Conservation (phyloP, 1,139 yeast genomes). For the Kodamaea sp. region DNA sequence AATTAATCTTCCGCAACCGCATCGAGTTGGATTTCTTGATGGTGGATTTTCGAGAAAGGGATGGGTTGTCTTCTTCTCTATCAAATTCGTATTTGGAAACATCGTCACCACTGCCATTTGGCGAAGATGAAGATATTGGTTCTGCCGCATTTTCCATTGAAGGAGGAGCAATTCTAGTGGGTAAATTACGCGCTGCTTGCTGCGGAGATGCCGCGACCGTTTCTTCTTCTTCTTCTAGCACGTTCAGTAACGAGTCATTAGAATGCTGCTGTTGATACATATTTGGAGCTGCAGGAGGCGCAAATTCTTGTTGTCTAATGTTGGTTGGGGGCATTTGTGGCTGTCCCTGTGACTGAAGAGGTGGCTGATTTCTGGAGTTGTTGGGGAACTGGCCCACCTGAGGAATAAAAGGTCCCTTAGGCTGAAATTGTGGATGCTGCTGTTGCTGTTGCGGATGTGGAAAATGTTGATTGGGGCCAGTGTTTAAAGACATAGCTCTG, state of each 20-base stretch:
- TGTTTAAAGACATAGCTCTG: constrained; percentile 27
- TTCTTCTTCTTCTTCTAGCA: constrained; percentile 43
- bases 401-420: constrained; percentile 11
- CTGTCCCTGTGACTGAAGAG: constrained; percentile 3
- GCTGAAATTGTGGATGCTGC: constrained; percentile 1
- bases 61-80: constrained; percentile 18
- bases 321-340: constrained; percentile 4
- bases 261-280: constrained; percentile 20
- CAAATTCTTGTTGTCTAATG: constrained; percentile 1
- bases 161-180: neutral
- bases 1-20: constrained; percentile 44
- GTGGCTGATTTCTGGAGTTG: constrained; percentile 2
- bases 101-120: constrained; percentile 27
- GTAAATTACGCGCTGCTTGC: constrained; percentile 1
- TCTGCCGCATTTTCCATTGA: neutral
- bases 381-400: constrained; percentile 10
- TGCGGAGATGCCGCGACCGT: constrained; percentile 3
- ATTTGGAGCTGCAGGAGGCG: constrained; percentile 1
- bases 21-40: constrained; percentile 43
- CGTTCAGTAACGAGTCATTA: constrained; percentile 43
- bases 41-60: constrained; percentile 42
- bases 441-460: constrained; percentile 1
- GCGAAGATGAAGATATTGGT: constrained; percentile 2
- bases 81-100: constrained; percentile 28
- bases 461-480: constrained; percentile 1